phyloP scores from a whole-genome alignment of 75 land plant species.

The Pseudotsuga menziesii region DNA sequence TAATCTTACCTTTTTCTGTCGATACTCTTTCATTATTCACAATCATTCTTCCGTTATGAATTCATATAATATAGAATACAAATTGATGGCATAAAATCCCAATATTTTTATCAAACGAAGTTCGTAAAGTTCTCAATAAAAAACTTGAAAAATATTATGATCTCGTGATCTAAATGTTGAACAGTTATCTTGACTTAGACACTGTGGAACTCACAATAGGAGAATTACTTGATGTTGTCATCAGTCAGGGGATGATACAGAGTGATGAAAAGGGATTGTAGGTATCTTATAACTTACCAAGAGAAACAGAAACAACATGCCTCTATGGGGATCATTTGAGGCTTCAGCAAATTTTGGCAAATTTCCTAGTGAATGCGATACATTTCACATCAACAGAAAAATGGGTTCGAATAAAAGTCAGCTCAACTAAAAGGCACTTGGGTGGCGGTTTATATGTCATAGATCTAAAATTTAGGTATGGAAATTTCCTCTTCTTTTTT shows the following conservation, averaged over 20 bases:
- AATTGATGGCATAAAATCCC: neutral
- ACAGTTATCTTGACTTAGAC: constrained; percentile 59
- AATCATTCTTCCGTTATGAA: neutral
- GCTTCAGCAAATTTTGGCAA: constrained; percentile 61
- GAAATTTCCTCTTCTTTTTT: neutral
- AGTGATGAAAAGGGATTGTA: constrained; percentile 41
- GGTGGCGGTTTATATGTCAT: constrained; percentile 52
- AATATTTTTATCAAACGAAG: neutral
- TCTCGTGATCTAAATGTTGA: neutral
- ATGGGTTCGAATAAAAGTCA: constrained; percentile 33
- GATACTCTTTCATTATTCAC: neutral
- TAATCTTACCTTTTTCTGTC: neutral
- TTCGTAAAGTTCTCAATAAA: neutral
- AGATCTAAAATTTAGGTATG: constrained; percentile 59
- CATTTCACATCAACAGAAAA: constrained; percentile 42
- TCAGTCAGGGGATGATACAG: constrained; percentile 55
- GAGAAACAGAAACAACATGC: constrained; percentile 15
- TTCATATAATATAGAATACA: neutral
- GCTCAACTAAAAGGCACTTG: constrained; percentile 32
- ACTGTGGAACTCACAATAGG: constrained; percentile 51
- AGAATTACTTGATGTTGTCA: constrained; percentile 43
- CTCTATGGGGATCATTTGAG: constrained; percentile 54
- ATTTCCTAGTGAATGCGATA: constrained; percentile 40
- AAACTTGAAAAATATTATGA: neutral
- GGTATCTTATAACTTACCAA: constrained; percentile 23